Conservation (phyloP, 179 eudicot species). For the Beta macrorhiza region DNA sequence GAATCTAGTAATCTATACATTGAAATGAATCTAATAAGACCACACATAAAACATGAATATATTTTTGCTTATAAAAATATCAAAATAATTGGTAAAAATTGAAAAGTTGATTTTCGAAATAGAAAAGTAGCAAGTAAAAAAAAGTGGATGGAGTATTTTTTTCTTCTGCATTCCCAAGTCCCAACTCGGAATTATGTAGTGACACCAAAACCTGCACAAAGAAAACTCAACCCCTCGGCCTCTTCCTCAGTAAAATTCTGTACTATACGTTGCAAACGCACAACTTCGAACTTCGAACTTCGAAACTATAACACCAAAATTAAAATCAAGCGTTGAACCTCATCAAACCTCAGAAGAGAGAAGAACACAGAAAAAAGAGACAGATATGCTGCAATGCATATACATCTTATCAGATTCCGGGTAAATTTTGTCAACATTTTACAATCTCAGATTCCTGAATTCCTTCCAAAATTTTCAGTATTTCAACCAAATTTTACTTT, state of each 20-base stretch:
- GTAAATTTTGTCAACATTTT: constrained; percentile 33
- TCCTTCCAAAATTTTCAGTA: neutral
- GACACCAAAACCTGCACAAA: neutral
- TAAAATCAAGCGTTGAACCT: constrained; percentile 12
- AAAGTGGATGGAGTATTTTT: neutral
- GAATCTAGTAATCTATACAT: too few species aligned
- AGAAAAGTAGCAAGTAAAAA: too few species aligned
- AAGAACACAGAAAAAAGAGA: neutral
- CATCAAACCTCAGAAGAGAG: neutral
- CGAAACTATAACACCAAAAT: constrained; percentile 11
- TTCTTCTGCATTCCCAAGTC: neutral
- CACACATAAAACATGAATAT: too few species aligned
- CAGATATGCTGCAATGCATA: constrained; percentile 85
- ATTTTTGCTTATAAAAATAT: too few species aligned
- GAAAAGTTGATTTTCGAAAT: too few species aligned
- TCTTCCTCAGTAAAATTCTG: neutral
- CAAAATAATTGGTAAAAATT: too few species aligned
- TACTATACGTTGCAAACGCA: neutral
- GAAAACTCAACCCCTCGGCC: neutral
- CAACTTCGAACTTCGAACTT: neutral
- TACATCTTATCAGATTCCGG: constrained; percentile 95
- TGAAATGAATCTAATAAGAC: too few species aligned
- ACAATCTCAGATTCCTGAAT: constrained; percentile 14
- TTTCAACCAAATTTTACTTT: neutral
- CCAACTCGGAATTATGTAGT: neutral